Base-by-base conservation (phyloP, 352 stramenopile species). In the Globisporangium alternatum region DNA sequence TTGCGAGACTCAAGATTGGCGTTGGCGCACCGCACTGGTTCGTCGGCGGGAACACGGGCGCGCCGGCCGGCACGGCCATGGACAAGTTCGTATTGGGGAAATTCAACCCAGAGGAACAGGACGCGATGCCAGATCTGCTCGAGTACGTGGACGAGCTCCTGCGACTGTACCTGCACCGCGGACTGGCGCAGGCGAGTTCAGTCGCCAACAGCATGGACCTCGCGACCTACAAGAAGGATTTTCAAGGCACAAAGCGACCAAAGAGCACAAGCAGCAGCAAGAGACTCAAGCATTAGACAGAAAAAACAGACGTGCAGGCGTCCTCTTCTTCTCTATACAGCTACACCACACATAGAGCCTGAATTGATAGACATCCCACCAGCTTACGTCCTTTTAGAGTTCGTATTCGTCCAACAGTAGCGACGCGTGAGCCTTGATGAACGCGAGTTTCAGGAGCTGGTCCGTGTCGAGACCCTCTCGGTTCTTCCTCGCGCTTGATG, bases 161-260 rank as follows among this genome's bases (percentile, higher is more conserved):
- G 60, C 80, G 86, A 9, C 62, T 96, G 35, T 96, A 86, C 65
- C 60, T 95, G 58, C 88, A 96, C 53, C 88, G 88, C 55, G 84
- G 86, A 25, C 68, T 96, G 35, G 70, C 86, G 25, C 76, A 90
- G 56, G 84, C 83, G 49, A 87, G 70, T 10, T 87, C 81, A 7
- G 64, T 90, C 28, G 84, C 84, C 59, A 96, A 96, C 71, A 87
- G 82, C 65, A 93, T 88, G 78, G 77, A 93, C 63, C 72, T 94
- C 37, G 58, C 67, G 25, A 64, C 51, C 13, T 93, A 81, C 67
- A 75, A 72, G 65, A 78, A 80, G 51, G 57, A 76, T 49, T 81
- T 78, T 37, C 62, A 64, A 22, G 48, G 21, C 3, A 58, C 7
- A 13, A 54, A 56, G 12, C 52, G 21, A 28, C 31, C 59, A 31